Conservation (phyloP, 73 alveolate species). For the Breviolum minutum region DNA sequence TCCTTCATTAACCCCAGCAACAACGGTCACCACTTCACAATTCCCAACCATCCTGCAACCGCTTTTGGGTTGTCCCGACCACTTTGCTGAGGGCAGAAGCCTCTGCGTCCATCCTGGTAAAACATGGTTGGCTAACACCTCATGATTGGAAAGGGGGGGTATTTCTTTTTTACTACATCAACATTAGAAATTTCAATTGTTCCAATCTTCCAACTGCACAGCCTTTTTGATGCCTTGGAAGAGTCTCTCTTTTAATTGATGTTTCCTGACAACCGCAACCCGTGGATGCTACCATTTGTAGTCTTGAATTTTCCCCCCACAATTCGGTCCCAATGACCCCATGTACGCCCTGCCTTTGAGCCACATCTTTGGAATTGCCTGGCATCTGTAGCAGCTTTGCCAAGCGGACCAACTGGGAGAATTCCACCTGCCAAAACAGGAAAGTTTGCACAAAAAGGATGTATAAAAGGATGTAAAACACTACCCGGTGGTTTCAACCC, state of each 20-base stretch:
- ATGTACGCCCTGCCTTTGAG: background rate
- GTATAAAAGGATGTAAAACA: too few relatives aligned
- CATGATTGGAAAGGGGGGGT: too few relatives aligned
- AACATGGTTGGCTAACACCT: too few relatives aligned
- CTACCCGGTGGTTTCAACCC: too few relatives aligned
- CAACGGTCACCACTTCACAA: background rate
- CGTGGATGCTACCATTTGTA: too few relatives aligned
- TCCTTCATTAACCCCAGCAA: too few relatives aligned
- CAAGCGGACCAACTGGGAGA: constrained; percentile 33
- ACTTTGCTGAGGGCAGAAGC: constrained; percentile 21
- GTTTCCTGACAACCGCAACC: too few relatives aligned
- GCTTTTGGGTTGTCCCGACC: background rate
- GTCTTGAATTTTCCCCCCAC: background rate
- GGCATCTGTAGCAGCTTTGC: constrained; percentile 39
- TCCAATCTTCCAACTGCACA: background rate
- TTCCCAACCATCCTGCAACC: background rate
- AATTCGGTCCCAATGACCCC: background rate
- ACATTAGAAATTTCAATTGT: too few relatives aligned
- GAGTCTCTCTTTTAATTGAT: too few relatives aligned
- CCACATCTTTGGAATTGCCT: constrained; percentile 42
- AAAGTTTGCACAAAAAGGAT: too few relatives aligned
- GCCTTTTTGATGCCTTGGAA: background rate
- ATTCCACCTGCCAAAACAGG: constrained; percentile 34
- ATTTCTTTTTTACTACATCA: background rate
- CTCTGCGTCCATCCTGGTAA: constrained; percentile 17